A percentile compares a stretch with the other conserved stretches of the same genome.
These are phyloP conservation scores for Talaromyces marneffei DNA, from an alignment of 2,329 filamentous ascomycete genomes.

Conservation along the genomic window DNA sequence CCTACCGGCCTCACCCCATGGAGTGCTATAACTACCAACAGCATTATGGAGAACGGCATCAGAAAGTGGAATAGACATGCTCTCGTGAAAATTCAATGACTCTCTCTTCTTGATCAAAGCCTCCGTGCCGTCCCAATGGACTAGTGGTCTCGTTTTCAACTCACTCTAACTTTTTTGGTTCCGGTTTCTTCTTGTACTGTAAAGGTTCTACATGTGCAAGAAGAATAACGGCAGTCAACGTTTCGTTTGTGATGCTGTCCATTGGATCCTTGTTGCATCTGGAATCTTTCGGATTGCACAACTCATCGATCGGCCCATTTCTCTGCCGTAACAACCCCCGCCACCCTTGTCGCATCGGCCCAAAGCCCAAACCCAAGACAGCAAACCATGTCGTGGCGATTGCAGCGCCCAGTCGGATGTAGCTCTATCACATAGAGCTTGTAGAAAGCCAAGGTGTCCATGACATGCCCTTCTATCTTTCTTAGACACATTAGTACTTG, in stretches of 20 bases:
- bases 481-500: background rate
- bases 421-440: background rate
- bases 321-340: background rate
- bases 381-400: slow-evolving; percentile 11
- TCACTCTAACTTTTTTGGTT: background rate
- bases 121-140: slow-evolving; percentile 12
- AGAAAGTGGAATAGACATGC: slow-evolving; percentile 7
- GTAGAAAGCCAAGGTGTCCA: slow-evolving; percentile 13
- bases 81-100: slow-evolving; percentile 11
- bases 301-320: background rate
- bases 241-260: slow-evolving; percentile 5
- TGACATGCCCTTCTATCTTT: slow-evolving; percentile 5
- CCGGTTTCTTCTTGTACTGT: background rate
- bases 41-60: slow-evolving; percentile 12
- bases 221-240: slow-evolving; percentile 4
- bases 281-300: background rate
- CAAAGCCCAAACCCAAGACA: slow-evolving; percentile 5
- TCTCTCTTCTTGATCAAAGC: slow-evolving; percentile 9
- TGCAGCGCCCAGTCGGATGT: background rate
- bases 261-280: background rate
- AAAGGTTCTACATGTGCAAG: slow-evolving; percentile 11
- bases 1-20: background rate
- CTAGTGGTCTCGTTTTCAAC: background rate
- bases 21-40: slow-evolving; percentile 4
- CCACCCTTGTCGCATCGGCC: background rate